Conservation (phyloP, 2,329 filamentous ascomycete species). For the Arthroderma sp. region DNA sequence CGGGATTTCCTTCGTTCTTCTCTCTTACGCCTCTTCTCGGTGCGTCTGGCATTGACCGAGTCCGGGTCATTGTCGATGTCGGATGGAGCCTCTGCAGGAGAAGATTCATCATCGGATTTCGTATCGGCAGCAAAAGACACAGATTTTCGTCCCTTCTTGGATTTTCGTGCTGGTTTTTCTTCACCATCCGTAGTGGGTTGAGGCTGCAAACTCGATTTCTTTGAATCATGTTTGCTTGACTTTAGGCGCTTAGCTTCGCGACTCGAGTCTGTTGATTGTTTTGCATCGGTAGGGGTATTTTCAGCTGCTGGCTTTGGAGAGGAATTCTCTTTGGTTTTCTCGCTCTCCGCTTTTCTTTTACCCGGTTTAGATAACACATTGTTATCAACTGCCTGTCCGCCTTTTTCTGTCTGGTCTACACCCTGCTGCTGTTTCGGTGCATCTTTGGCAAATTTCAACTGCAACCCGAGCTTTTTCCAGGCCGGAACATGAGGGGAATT, state of each 20-base stretch:
- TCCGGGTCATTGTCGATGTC: slow-evolving; percentile 13
- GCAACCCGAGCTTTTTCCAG: slow-evolving; percentile 49
- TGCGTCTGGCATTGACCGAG: slow-evolving; percentile 10
- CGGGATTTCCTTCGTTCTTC: slow-evolving; percentile 7
- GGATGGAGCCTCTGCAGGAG: slow-evolving; percentile 1
- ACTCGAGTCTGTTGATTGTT: too few species aligned
- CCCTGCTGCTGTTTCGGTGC: background rate
- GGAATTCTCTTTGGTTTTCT: too few species aligned
- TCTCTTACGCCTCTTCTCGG: slow-evolving; percentile 9
- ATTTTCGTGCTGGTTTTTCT: slow-evolving; percentile 11
- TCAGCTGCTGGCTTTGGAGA: too few species aligned
- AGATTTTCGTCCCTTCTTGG: slow-evolving; percentile 34
- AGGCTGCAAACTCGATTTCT: background rate
- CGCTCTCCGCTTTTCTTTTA: background rate
- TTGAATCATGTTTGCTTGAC: background rate
- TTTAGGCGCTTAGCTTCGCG: too few species aligned
- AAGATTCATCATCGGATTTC: slow-evolving; percentile 41
- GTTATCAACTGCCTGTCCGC: background rate
- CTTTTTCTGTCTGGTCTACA: background rate
- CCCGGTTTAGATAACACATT: background rate
- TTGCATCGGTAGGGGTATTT: too few species aligned
- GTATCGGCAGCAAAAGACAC: slow-evolving; percentile 54
- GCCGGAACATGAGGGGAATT: slow-evolving; percentile 33
- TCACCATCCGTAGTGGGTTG: background rate
- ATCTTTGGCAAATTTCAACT: slow-evolving; percentile 40